These are phyloP conservation scores for Fusarium algeriense DNA, from an alignment of 2,329 filamentous ascomycete genomes.

Conservation along the genomic window DNA sequence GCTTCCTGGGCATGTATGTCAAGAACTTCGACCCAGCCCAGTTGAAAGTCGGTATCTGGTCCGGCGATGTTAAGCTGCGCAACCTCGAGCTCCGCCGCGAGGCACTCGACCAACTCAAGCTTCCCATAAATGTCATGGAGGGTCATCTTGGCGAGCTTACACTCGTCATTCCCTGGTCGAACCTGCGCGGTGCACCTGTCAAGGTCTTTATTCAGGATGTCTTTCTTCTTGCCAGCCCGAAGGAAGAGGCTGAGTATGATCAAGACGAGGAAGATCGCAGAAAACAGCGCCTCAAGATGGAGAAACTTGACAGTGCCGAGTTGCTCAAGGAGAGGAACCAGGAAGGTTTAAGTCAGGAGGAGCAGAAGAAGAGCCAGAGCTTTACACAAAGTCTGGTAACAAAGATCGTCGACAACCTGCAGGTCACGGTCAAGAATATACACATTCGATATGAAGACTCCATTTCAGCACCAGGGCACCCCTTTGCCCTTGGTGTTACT, in stretches of 20 bases:
- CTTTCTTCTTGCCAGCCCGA: slow-evolving; percentile 92
- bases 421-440: slow-evolving; percentile 98
- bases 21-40: slow-evolving; percentile 99
- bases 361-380: slow-evolving; percentile 97
- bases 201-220: slow-evolving; percentile 97
- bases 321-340: slow-evolving; percentile 90
- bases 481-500: slow-evolving; percentile 92
- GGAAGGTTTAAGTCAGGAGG: slow-evolving; percentile 94
- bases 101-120: slow-evolving; percentile 94
- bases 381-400: slow-evolving; percentile 96
- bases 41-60: slow-evolving; percentile 99
- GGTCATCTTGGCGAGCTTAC: slow-evolving; percentile 94
- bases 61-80: slow-evolving; percentile 93
- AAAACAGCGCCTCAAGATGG: slow-evolving; percentile 94
- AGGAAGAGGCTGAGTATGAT: slow-evolving; percentile 94
- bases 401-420: slow-evolving; percentile 97
- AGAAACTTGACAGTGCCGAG: slow-evolving; percentile 97
- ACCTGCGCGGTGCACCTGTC: slow-evolving; percentile 92
- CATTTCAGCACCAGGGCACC: slow-evolving; percentile 92
- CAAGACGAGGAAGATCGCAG: slow-evolving; percentile 91
- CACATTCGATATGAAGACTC: slow-evolving; percentile 98
- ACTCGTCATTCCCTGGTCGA: slow-evolving; percentile 96
- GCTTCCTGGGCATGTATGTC: slow-evolving; percentile 99
- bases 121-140: slow-evolving; percentile 96
- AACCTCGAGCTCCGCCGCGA: slow-evolving; percentile 94